phyloP scores from a whole-genome alignment of 2,329 filamentous ascomycete genomes.

The Monilinia vaccinii-corymbosi region DNA sequence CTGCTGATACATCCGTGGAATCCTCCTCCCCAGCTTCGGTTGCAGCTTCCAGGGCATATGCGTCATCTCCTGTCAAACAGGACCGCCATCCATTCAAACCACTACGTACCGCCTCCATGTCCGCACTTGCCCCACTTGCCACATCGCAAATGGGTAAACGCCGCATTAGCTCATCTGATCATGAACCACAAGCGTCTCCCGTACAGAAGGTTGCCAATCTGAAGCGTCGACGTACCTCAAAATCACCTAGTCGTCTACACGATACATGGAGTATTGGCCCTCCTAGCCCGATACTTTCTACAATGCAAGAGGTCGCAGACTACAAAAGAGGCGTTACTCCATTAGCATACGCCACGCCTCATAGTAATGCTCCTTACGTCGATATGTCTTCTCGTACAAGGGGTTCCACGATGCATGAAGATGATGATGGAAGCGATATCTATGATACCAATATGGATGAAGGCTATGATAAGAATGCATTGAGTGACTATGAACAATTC shows the following conservation, averaged over 20 bases:
- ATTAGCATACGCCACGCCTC: slow-evolving; percentile 67
- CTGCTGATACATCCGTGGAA: slow-evolving; percentile 21
- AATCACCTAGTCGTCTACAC: slow-evolving; percentile 45
- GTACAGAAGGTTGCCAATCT: slow-evolving; percentile 8
- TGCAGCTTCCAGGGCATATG: neutral
- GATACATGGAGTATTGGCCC: slow-evolving; percentile 41
- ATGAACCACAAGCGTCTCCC: slow-evolving; percentile 22
- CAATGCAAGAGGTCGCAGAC: slow-evolving; percentile 20
- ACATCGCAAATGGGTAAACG: slow-evolving; percentile 33
- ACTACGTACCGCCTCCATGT: slow-evolving; percentile 45
- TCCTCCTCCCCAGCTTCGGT: slow-evolving; percentile 25
- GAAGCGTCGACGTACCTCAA: slow-evolving; percentile 35
- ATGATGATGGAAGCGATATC: slow-evolving; percentile 17
- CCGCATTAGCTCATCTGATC: slow-evolving; percentile 37
- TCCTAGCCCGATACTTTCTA: slow-evolving; percentile 23
- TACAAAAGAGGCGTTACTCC: slow-evolving; percentile 41
- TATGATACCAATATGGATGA: slow-evolving; percentile 24
- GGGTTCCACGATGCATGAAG: slow-evolving; percentile 11
- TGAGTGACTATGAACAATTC: slow-evolving; percentile 17
- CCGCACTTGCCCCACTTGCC: slow-evolving; percentile 34
- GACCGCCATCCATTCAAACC: slow-evolving; percentile 34
- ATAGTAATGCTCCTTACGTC: slow-evolving; percentile 49
- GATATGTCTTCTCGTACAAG: slow-evolving; percentile 12
- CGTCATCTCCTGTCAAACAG: slow-evolving; percentile 20
- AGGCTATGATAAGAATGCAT: slow-evolving; percentile 18